phyloP scores from a whole-genome alignment of 306 rosid genomes.

The Cicer judaicum region DNA sequence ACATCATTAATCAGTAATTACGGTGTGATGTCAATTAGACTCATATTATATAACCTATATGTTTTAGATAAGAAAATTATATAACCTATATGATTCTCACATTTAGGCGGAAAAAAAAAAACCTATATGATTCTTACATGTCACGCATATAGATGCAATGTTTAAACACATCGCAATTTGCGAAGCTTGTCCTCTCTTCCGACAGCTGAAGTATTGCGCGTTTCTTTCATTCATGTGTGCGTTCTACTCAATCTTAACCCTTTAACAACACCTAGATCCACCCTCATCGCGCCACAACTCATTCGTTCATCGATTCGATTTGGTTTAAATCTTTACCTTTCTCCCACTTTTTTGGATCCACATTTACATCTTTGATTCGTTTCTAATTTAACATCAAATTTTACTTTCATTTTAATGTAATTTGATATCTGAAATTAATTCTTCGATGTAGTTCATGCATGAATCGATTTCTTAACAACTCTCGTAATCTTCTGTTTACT shows the following conservation, averaged over 20 bases:
- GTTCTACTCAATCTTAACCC: conserved; percentile 48
- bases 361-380: conserved; percentile 27
- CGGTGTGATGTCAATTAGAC: too few relatives aligned
- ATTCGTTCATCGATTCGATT: conserved; percentile 34
- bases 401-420: not conserved
- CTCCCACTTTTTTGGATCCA: conserved; percentile 36
- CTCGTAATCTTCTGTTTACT: conserved; percentile 7
- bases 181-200: not conserved
- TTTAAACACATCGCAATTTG: conserved; percentile 1
- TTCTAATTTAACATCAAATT: conserved; percentile 17
- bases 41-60: too few relatives aligned
- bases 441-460: conserved; percentile 31
- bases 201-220: conserved; percentile 40
- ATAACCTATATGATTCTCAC: too few relatives aligned
- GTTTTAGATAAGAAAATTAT: too few relatives aligned
- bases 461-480: not conserved
- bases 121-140: not conserved
- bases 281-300: conserved; percentile 41
- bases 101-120: too few relatives aligned
- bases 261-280: conserved; percentile 54
- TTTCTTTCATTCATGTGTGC: not conserved
- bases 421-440: not conserved
- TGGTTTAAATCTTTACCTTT: conserved; percentile 42
- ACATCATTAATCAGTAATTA: too few relatives aligned
- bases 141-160: not conserved